Evolutionary conservation across 176 grass and related monocot genomes (phyloP).

Genomic region (Otatea glauca): DNA sequence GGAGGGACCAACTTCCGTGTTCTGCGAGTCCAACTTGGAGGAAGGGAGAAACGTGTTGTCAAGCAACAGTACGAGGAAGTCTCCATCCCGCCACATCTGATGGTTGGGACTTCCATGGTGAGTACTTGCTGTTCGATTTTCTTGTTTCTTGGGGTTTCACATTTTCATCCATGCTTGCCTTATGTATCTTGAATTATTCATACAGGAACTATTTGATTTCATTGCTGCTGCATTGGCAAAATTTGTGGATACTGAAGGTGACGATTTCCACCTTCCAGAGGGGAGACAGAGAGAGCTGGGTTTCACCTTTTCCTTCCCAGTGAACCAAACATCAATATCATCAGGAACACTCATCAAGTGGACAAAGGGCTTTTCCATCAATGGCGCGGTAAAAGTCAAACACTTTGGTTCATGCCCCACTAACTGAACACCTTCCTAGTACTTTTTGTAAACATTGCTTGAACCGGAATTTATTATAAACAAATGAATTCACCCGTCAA

Average conservation of each 20-base stretch:
- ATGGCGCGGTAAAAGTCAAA: conserved; percentile 49
- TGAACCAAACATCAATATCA: conserved; percentile 69
- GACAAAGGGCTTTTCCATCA: conserved; percentile 87
- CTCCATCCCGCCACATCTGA: conserved; percentile 73
- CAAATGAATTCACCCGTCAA: background rate
- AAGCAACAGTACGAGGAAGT: conserved; percentile 66
- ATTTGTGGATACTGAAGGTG: conserved; percentile 72
- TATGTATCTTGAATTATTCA: conserved; percentile 35
- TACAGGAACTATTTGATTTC: conserved; percentile 82
- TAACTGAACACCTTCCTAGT: background rate
- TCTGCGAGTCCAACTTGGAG: conserved; percentile 79
- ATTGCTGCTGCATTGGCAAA: conserved; percentile 69
- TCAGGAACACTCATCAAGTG: conserved; percentile 84
- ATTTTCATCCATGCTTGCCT: background rate
- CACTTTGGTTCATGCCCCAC: background rate
- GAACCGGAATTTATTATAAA: conserved; percentile 8
- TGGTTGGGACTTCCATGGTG: conserved; percentile 67
- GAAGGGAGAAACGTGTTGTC: conserved; percentile 65
- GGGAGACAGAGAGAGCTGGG: conserved; percentile 73
- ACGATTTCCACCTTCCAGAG: conserved; percentile 62
- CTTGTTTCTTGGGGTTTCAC: background rate
- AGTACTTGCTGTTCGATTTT: background rate
- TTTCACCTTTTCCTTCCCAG: conserved; percentile 85
- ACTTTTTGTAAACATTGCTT: background rate
- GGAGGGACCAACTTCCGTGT: conserved; percentile 91